These are phyloP conservation scores for Magnaporthiopsis incrustans DNA, from an alignment of 2,329 filamentous ascomycete species.

Conservation along the genomic window DNA sequence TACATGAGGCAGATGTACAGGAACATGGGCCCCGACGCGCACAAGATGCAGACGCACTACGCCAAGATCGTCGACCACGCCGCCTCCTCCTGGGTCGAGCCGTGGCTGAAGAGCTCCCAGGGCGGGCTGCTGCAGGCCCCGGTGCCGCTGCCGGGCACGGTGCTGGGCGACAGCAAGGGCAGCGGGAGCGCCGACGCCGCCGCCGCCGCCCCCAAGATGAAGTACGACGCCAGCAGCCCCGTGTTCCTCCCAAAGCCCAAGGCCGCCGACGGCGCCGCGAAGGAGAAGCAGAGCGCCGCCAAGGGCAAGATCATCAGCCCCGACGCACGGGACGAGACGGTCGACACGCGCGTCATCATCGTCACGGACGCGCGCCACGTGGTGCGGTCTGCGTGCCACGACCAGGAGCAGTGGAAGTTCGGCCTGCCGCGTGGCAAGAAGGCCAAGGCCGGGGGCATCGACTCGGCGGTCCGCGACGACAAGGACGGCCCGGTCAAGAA, in stretches of 20 bases:
- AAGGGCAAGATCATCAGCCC: background rate
- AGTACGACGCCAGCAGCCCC: background rate
- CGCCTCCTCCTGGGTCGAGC: background rate
- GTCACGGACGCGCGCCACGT: background rate
- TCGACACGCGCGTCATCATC: background rate
- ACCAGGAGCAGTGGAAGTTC: conserved; percentile 1
- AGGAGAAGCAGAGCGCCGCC: too few relatives aligned
- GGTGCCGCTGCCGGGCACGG: too few relatives aligned
- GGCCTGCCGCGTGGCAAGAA: background rate
- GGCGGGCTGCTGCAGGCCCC: too few relatives aligned
- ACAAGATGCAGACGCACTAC: background rate
- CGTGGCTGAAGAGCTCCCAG: too few relatives aligned
- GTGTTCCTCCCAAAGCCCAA: background rate
- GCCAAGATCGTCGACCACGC: background rate
- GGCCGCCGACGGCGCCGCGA: background rate
- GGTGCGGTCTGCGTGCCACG: background rate
- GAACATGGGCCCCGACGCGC: background rate
- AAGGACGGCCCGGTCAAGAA: background rate
- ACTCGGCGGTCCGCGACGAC: background rate
- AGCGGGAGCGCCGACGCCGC: too few relatives aligned
- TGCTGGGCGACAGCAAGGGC: background rate
- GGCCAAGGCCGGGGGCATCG: background rate
- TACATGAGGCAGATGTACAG: background rate
- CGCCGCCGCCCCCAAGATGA: background rate
- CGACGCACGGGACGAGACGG: background rate